phyloP scores from a whole-genome alignment of 305 asterid species.

The Ilex paraguariensis region DNA sequence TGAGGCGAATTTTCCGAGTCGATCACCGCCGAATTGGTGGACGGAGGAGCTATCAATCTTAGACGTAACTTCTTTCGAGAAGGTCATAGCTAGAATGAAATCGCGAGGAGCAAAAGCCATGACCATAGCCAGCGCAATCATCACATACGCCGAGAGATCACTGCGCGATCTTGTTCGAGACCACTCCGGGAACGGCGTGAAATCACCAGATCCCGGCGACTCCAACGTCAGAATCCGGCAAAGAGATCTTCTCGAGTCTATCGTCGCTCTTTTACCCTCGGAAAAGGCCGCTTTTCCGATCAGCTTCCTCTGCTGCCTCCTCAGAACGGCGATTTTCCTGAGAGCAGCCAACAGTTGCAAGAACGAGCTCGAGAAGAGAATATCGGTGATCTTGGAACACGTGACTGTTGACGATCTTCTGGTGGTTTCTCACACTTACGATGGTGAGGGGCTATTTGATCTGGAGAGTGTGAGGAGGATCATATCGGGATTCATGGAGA shows the following conservation, averaged over 20 bases:
- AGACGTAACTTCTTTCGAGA: constrained; percentile 55
- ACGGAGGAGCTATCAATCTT: constrained; percentile 87
- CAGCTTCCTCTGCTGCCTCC: constrained; percentile 80
- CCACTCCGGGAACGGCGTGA: constrained; percentile 56
- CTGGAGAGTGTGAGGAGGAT: constrained; percentile 86
- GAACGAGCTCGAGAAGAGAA: constrained; percentile 69
- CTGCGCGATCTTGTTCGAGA: constrained; percentile 76
- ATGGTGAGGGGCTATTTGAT: constrained; percentile 78
- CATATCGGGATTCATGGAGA: constrained; percentile 74
- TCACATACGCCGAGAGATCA: constrained; percentile 70
- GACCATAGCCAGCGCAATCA: constrained; percentile 73
- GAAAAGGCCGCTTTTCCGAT: constrained; percentile 78
- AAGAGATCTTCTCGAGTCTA: constrained; percentile 59
- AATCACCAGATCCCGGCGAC: constrained; percentile 21
- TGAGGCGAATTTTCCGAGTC: constrained; percentile 91
- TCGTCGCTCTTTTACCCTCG: constrained; percentile 54
- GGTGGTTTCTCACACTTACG: constrained; percentile 62
- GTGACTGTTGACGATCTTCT: constrained; percentile 74
- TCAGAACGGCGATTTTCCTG: constrained; percentile 72
- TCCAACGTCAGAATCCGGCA: constrained; percentile 46
- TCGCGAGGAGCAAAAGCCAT: constrained; percentile 68
- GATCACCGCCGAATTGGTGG: constrained; percentile 98
- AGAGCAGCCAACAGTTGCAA: constrained; percentile 48
- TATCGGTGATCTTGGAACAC: constrained; percentile 60
- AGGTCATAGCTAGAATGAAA: constrained; percentile 57